A percentile compares a stretch with the other conserved stretches of the same genome.
phyloP scores from a whole-genome alignment of 2,329 filamentous ascomycete species.

The Coniochaeta ligniaria region DNA sequence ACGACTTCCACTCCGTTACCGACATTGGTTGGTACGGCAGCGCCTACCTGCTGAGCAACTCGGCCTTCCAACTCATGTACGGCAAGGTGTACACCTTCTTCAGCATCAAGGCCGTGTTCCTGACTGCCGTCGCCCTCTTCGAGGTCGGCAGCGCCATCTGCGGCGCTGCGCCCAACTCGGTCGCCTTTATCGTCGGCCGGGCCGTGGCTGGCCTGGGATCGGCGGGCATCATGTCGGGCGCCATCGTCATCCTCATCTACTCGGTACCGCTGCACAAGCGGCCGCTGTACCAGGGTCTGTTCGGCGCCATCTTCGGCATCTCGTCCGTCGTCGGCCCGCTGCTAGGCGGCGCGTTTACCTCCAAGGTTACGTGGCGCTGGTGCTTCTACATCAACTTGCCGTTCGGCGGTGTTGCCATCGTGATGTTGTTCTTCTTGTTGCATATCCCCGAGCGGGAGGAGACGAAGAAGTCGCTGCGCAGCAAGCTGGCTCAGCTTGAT shows the following conservation, averaged over 20 bases:
- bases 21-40: conserved; percentile 32
- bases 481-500: conserved; percentile 23
- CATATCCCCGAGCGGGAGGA: conserved; percentile 16
- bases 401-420: conserved; percentile 22
- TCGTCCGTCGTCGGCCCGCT: conserved; percentile 27
- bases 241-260: conserved; percentile 24
- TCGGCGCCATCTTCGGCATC: conserved; percentile 26
- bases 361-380: conserved; percentile 28
- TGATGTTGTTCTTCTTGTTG: conserved; percentile 20
- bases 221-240: conserved; percentile 29
- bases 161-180: conserved; percentile 28
- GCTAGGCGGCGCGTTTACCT: conserved; percentile 29
- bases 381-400: conserved; percentile 33
- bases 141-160: conserved; percentile 31
- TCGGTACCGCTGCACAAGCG: conserved; percentile 24
- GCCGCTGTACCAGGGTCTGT: conserved; percentile 25
- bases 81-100: conserved; percentile 32
- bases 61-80: conserved; percentile 30
- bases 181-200: conserved; percentile 32
- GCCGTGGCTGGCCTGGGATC: conserved; percentile 30
- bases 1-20: conserved; percentile 27
- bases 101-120: conserved; percentile 23
- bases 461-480: conserved; percentile 10
- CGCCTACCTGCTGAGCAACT: conserved; percentile 28
- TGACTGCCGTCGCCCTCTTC: conserved; percentile 24